Conservation (phyloP, 495 filamentous ascomycete genomes). For the Podospora pseudocomata region DNA sequence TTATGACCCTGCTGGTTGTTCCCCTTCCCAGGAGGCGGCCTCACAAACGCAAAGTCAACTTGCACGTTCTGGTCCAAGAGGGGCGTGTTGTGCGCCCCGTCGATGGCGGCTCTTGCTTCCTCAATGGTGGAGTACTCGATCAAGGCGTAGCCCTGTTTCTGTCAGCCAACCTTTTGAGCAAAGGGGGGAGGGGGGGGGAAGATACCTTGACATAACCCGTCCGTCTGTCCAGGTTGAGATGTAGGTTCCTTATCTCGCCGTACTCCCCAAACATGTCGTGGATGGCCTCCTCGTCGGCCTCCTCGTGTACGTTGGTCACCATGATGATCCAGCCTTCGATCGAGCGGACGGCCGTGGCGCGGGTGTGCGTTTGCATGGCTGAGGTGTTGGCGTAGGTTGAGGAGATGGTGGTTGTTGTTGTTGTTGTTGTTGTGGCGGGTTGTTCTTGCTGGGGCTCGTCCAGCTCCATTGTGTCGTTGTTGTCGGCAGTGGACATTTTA, state of each 20-base stretch:
- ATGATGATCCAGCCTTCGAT: constrained; percentile 99
- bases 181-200: constrained; percentile 7
- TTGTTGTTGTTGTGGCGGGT: constrained; percentile 12
- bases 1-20: constrained; percentile 12
- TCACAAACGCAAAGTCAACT: constrained; percentile 96
- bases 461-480: neutral
- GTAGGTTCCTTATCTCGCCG: constrained; percentile 96
- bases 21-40: constrained; percentile 72
- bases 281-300: constrained; percentile 93
- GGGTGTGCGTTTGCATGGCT: constrained; percentile 68
- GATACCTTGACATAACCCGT: constrained; percentile 97
- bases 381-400: constrained; percentile 49
- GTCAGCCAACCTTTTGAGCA: neutral
- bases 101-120: constrained; percentile 82
- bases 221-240: constrained; percentile 88
- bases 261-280: constrained; percentile 93
- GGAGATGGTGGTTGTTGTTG: neutral
- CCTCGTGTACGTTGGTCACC: constrained; percentile 95
- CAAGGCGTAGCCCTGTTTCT: constrained; percentile 76
- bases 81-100: constrained; percentile 74
- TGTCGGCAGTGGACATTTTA: neutral
- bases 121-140: constrained; percentile 89
- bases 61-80: constrained; percentile 87
- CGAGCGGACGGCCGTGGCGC: constrained; percentile 88
- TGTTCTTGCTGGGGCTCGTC: neutral